These are phyloP conservation scores for Tieghemostelium lacteum DNA, from an alignment of 78 protist species.

Conservation along the genomic window DNA sequence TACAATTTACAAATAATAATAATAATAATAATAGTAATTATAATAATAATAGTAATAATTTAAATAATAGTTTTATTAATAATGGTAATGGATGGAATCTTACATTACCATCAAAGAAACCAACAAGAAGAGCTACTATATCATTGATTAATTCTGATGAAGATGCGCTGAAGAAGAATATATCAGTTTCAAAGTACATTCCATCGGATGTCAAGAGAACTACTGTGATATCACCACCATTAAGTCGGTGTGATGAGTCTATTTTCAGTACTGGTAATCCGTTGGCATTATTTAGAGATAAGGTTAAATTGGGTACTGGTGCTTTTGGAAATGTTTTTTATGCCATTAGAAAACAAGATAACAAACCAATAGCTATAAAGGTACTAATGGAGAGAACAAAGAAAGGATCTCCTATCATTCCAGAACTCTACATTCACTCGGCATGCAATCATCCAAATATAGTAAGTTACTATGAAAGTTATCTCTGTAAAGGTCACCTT, in stretches of 20 bases:
- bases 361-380: slow-evolving; percentile 56
- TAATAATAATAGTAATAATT: not conserved
- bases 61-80: not conserved
- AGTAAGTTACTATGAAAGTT: slow-evolving; percentile 32
- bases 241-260: slow-evolving; percentile 58
- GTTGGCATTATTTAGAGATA: slow-evolving; percentile 36
- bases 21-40: not conserved
- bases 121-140: slow-evolving; percentile 67
- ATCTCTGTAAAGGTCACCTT: slow-evolving; percentile 58
- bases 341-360: slow-evolving; percentile 37
- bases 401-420: slow-evolving; percentile 52
- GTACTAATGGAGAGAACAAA: slow-evolving; percentile 69
- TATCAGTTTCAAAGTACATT: slow-evolving; percentile 28
- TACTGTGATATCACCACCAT: slow-evolving; percentile 18
- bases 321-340: slow-evolving; percentile 76
- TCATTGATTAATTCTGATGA: slow-evolving; percentile 4
- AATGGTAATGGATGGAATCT: slow-evolving; percentile 13
- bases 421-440: slow-evolving; percentile 59
- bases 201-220: not conserved
- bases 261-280: slow-evolving; percentile 56
- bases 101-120: slow-evolving; percentile 53
- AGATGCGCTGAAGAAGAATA: not conserved
- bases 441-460: slow-evolving; percentile 44
- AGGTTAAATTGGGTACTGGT: slow-evolving; percentile 68
- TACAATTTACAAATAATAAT: not conserved